Percentiles rank a stretch among this genome's conserved stretches.
These are phyloP conservation scores for Lactarius quietus DNA, from an alignment of 768 basidiomycete genomes.

Conservation along the genomic window DNA sequence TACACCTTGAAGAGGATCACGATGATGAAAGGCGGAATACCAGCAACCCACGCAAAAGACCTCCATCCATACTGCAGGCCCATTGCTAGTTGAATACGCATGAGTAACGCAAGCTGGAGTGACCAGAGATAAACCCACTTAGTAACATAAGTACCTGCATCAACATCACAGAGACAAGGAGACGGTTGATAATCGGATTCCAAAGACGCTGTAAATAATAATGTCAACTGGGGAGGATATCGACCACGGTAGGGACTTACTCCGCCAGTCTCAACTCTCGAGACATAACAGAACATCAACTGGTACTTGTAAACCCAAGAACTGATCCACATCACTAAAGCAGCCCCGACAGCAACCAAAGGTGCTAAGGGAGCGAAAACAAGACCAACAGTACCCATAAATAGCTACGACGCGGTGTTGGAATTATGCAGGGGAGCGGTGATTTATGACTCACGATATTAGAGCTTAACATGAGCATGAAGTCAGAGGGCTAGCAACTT, in stretches of 20 bases:
- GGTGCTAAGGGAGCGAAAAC: constrained; percentile 96
- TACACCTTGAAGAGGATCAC: constrained; percentile 82
- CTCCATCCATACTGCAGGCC: constrained; percentile 72
- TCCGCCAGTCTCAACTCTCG: constrained; percentile 90
- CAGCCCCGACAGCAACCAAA: constrained; percentile 80
- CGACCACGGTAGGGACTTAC: constrained; percentile 45
- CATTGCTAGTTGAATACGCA: constrained; percentile 52
- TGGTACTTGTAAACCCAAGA: constrained; percentile 95
- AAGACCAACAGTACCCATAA: constrained; percentile 90
- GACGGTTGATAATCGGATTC: constrained; percentile 91
- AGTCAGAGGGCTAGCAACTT: constrained; percentile 8
- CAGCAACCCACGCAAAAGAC: constrained; percentile 75
- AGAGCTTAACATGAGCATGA: constrained; percentile 36
- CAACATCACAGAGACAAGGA: constrained; percentile 70
- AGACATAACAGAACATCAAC: constrained; percentile 89
- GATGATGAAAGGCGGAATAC: constrained; percentile 83
- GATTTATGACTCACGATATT: constrained; percentile 47
- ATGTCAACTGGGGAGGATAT: constrained; percentile 6
- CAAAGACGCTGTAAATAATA: constrained; percentile 68
- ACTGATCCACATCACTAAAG: constrained; percentile 84
- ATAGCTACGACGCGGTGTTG: constrained; percentile 45
- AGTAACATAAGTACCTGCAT: constrained; percentile 88
- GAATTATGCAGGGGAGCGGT: constrained; percentile 16
- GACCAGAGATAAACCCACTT: constrained; percentile 50
- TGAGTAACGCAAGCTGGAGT: constrained; percentile 17